Evolutionary conservation across 108 stramenopile species (phyloP).

Genomic region (Cyclotella distinguenda): DNA sequence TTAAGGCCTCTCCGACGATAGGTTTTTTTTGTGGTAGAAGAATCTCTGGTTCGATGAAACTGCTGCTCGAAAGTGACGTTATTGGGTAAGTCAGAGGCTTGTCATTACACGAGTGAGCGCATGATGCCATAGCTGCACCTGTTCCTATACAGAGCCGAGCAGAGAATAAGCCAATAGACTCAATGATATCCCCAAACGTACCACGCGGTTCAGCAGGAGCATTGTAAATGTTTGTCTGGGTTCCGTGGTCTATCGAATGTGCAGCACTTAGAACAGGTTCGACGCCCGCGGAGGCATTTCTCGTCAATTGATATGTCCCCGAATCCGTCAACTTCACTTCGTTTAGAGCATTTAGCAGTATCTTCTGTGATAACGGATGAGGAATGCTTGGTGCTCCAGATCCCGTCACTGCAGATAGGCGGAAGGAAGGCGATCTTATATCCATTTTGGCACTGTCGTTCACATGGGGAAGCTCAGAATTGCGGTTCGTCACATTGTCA

Average conservation of each 20-base stretch:
- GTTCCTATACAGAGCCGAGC: slow-evolving; percentile 24
- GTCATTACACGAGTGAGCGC: slow-evolving; percentile 26
- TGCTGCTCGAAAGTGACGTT: neutral
- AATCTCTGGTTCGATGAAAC: slow-evolving; percentile 6
- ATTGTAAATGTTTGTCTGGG: neutral
- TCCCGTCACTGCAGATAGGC: neutral
- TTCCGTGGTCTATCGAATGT: neutral
- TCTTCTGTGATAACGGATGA: slow-evolving; percentile 6
- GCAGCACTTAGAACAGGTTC: neutral
- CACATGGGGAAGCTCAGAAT: neutral
- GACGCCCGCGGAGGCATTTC: slow-evolving; percentile 1
- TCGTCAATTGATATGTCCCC: neutral
- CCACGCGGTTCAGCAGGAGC: neutral
- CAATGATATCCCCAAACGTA: slow-evolving; percentile 18
- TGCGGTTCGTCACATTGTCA: neutral
- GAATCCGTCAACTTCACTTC: neutral
- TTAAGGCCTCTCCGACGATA: slow-evolving; percentile 1
- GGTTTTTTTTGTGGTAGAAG: slow-evolving; percentile 13
- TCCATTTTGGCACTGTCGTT: slow-evolving; percentile 1
- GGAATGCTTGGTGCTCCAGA: neutral
- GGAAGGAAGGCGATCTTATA: slow-evolving; percentile 3
- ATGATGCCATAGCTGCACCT: slow-evolving; percentile 24
- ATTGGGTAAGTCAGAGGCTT: neutral
- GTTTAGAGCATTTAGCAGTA: neutral
- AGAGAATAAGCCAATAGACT: slow-evolving; percentile 23